Base-by-base conservation (phyloP, 768 basidiomycete genomes). In the Collybia mongolica region DNA sequence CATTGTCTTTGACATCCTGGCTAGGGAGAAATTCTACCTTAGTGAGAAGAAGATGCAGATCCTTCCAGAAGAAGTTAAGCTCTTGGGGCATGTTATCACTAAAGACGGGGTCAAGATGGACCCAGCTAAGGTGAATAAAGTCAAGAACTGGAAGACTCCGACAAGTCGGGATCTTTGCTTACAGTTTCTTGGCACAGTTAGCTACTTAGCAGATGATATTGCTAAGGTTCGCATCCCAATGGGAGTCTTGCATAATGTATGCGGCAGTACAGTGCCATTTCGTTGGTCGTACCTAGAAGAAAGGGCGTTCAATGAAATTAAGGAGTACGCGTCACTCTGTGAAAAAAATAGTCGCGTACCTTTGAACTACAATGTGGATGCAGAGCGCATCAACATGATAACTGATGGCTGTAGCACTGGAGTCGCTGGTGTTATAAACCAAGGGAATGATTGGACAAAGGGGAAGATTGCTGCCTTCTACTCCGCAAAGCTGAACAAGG, bases 41-140 rank as follows among this genome's bases (percentile, higher is more conserved):
- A 61, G 58, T 5, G 37, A 49, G 0, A 52, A 62, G 7, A 74
- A 73, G 42, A 54, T 67, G 55, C 8, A 52, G 3, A 32, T 32
- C 2, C 55, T 73, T 0, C 56, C 54, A 0, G 8, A 47, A 26
- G 24, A 4, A 4, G 24, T 72, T 18, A 66, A 68, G 18, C 29
- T 72, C 4, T 51, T 76, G 0, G 74, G 74, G 0, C 62, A 61
- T 0, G 52, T 75, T 0, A 52, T 76, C 6, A 62, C 68, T 20
- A 52, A 65, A 1, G 5, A 60, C 0, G 71, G 73, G 0, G 72
- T 77, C 5, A 40, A 17, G 0, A 74, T 75, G 71, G 70, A 76
- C 23, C 72, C 70, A 0, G 49, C 65, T n/a, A 77, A 76, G 37
- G 72, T 77, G 0, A 65, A 75, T 44, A 35, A 74, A 0, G 1